Conservation (phyloP, 768 basidiomycete species). For the Obba rivulosa region DNA sequence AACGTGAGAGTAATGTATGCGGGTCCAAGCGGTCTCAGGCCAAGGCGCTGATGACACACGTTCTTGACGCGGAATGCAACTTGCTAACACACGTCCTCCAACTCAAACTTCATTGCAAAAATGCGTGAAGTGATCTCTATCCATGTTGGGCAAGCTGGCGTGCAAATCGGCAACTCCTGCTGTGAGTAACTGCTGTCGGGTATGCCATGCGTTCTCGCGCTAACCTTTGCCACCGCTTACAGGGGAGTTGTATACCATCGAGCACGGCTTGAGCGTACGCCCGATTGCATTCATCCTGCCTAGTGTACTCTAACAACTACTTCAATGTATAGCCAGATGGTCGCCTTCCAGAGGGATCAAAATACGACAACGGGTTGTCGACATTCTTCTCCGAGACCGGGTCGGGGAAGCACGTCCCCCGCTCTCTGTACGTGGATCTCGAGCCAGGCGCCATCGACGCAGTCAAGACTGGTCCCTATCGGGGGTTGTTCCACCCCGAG, state of each 20-base stretch:
- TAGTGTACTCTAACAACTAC: background rate
- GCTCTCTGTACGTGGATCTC: slow-evolving; percentile 93
- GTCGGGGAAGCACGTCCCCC: slow-evolving; percentile 91
- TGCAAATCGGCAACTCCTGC: slow-evolving; percentile 93
- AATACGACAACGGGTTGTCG: slow-evolving; percentile 80
- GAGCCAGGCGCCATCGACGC: slow-evolving; percentile 96
- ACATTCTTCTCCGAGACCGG: slow-evolving; percentile 98
- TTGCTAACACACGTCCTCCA: background rate
- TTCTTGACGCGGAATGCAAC: background rate
- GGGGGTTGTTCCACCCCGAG: slow-evolving; percentile 96
- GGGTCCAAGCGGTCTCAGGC: slow-evolving; percentile 9
- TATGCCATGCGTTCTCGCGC: background rate
- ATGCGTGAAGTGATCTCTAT: slow-evolving; percentile 96
- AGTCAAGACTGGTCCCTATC: slow-evolving; percentile 87
- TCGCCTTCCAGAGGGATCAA: slow-evolving; percentile 66
- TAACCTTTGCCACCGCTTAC: slow-evolving; percentile 11
- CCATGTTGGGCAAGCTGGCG: slow-evolving; percentile 96
- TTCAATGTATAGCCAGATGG: slow-evolving; percentile 92
- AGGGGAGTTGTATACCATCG: slow-evolving; percentile 98
- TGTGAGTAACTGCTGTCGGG: slow-evolving; percentile 48
- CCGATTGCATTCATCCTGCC: background rate
- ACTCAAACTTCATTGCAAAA: slow-evolving; percentile 15
- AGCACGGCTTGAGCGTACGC: slow-evolving; percentile 92
- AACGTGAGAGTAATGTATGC: too few species aligned
- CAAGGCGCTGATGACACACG: slow-evolving; percentile 3